Evolutionary conservation across 345 rosid species (phyloP).

Genomic region (Lepidium sativum): DNA sequence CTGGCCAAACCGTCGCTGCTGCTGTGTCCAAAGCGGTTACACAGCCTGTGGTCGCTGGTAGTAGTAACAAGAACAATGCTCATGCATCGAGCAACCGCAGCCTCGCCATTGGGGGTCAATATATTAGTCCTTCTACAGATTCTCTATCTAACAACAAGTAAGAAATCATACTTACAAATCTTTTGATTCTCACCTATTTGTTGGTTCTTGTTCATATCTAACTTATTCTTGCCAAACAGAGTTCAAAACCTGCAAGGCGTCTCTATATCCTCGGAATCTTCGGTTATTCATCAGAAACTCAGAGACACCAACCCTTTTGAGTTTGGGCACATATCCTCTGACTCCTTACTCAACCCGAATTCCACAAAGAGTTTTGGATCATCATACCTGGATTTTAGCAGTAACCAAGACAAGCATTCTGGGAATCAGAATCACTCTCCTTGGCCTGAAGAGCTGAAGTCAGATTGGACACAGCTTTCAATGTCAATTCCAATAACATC

Average conservation of each 20-base stretch:
- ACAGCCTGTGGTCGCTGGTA: slow-evolving; percentile 23
- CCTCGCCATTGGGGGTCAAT: slow-evolving; percentile 22
- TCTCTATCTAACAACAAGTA: slow-evolving; percentile 31
- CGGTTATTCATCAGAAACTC: slow-evolving; percentile 23
- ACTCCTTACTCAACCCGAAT: slow-evolving; percentile 36
- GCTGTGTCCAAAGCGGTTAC: slow-evolving; percentile 34
- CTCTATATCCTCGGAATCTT: slow-evolving; percentile 26
- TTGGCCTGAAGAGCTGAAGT: slow-evolving; percentile 47
- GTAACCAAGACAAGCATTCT: slow-evolving; percentile 30
- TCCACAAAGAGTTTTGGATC: slow-evolving; percentile 33
- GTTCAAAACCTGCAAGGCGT: slow-evolving; percentile 20
- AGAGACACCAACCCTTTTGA: slow-evolving; percentile 23
- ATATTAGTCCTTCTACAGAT: slow-evolving; percentile 27
- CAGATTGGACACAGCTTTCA: slow-evolving; percentile 66
- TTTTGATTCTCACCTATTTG: background rate
- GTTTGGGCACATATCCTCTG: slow-evolving; percentile 48
- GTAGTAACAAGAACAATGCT: slow-evolving; percentile 9
- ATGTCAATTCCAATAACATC: slow-evolving; percentile 57
- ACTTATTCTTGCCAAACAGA: slow-evolving; percentile 23
- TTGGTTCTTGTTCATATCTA: background rate
- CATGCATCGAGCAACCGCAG: slow-evolving; percentile 25
- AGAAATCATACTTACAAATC: background rate
- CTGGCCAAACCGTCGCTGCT: slow-evolving; percentile 34
- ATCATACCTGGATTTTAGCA: slow-evolving; percentile 23
- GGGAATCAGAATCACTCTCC: slow-evolving; percentile 20